Base-by-base conservation (phyloP, 2,329 filamentous ascomycete species). In the Pyricularia sp. region DNA sequence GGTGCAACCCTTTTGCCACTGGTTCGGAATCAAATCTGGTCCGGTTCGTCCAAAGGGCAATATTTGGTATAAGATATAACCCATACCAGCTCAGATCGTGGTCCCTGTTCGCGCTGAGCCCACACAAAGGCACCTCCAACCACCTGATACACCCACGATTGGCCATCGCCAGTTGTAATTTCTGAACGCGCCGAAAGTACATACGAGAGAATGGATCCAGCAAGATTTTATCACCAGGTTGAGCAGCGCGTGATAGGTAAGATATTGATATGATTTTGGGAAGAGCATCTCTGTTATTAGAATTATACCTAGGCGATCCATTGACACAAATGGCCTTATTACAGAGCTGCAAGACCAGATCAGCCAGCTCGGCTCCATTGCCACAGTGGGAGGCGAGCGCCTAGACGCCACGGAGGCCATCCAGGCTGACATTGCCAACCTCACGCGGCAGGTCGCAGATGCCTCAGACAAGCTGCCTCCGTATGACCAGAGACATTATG, bases 401-500 rank as follows among this genome's bases (percentile, higher is more conserved):
- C 85, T 89, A 67, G 88, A 93, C 73, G 90, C 90, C 63, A 86
- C 89, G 61, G 92, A 96, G 69, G 84, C 90, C 71, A 88, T 92
- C 69, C 82, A 96, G 16, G 86, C 89, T 19, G 85, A 86, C 67
- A 94, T 97, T 70, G 87, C 90, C 33, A 84, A 86, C 65, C 82
- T 97, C 19, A 92, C 91, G 1, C 89, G 88, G 68, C 88, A 94
- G 70, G 90, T 97, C 53, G 88, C 90, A 69, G 92, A 97, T 76
- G 89, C 90, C 0, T 85, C 89, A 1, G 87, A 88, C 65, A 91
- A 88, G 69, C 85, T 96, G 19, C 92, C 94, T 2, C 86, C 91
- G 8, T 96, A 97, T 73, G 94, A 97, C 71, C 91, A 94, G 74
- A 86, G 90, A 70, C 88, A 89, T 28, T 97, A 96, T 72, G 84